Evolutionary conservation across 2,329 filamentous ascomycete genomes (phyloP), one percentile per base, ranked within the genome.

Genomic region (Trichoderma simmonsii): DNA sequence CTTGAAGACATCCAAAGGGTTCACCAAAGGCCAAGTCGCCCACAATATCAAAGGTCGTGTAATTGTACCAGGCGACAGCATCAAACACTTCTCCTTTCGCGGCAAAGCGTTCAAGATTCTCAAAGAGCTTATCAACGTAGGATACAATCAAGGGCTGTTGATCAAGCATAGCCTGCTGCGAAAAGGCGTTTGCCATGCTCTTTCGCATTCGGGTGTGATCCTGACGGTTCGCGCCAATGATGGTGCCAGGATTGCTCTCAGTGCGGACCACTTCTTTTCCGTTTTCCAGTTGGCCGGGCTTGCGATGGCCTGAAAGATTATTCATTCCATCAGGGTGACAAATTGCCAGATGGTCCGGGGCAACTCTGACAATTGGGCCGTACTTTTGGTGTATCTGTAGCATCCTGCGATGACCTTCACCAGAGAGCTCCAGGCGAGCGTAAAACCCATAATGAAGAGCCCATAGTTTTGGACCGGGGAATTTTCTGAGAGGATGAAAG

Each of bases 21-120:
- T 78, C 77, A 18, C 79, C 79, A 70, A 80, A 79, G 6, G 75
- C 72, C 4, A 80, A 73, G 39, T 79, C 76, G 26, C 78, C 78
- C n/a, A 80, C 77, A 5, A 80, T 67, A 51, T 80, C 79, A 48
- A 80, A 80, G 0, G 79, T 79, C 6, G 74, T 73, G 48, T 67
- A 78, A 48, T 76, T 77, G 74, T 76, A 79, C 79, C 75, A 80
- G 15, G 72, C 65, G 0, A 73, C 73, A n/a, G 80, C 64, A 60
- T 81, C 74, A 57, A 78, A 36, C 2, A 67, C 18, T 57, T 73
- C 71, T 0, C 62, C 71, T 8, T 60, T 51, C 0, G 28, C 65
- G 9, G 70, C 73, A 1, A 75, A 71, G 15, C 76, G 72, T 48
- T 72, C 54, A n/a, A 79, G 63, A 8, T 70, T 66, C 7, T 74